Evolutionary conservation across 768 basidiomycete species (phyloP).

Genomic region (Suillus subluteus): DNA sequence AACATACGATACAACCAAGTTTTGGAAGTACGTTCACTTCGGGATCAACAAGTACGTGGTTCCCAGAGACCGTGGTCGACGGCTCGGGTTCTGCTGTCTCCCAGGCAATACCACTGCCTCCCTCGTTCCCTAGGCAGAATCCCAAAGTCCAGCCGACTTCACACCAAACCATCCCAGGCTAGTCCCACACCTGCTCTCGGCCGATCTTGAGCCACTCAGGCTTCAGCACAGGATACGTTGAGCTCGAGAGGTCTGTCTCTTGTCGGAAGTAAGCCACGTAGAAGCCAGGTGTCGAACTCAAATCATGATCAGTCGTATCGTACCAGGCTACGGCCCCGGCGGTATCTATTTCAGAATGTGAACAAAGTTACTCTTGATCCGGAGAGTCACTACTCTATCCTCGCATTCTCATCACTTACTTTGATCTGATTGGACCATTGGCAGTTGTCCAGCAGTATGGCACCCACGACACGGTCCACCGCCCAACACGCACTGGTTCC

Average conservation of each 20-base stretch:
- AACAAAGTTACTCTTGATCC: background rate
- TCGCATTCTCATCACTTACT: conserved; percentile 1
- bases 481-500: background rate
- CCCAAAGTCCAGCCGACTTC: conserved; percentile 5
- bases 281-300: background rate
- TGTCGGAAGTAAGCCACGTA: background rate
- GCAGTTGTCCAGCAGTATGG: background rate
- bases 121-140: conserved; percentile 8
- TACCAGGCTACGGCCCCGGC: background rate
- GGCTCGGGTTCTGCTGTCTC: background rate
- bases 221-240: background rate
- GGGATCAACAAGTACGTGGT: background rate
- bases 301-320: background rate
- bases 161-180: conserved; percentile 16
- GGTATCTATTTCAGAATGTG: background rate
- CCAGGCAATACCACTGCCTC: conserved; percentile 8
- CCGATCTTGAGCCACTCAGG: conserved; percentile 1
- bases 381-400: background rate
- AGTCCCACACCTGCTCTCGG: conserved; percentile 8
- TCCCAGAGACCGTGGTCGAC: background rate
- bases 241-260: background rate
- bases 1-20: background rate
- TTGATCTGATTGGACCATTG: background rate
- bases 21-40: conserved; percentile 7
- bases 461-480: background rate